These are phyloP conservation scores for Vaucheria bursata DNA, from an alignment of 352 stramenopile species.

Conservation along the genomic window DNA sequence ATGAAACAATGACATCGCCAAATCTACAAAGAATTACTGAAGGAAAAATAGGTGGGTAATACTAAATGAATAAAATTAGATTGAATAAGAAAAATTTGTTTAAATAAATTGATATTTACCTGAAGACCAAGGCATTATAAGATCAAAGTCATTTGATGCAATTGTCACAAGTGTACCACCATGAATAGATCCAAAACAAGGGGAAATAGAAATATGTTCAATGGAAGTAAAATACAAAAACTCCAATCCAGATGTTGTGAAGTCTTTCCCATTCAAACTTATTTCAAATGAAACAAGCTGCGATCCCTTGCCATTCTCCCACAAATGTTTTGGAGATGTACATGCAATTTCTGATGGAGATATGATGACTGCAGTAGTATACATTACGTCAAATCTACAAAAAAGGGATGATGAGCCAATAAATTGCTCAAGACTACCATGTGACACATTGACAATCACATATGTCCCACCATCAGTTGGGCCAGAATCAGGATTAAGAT, in stretches of 20 bases:
- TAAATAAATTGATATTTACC: too few relatives aligned
- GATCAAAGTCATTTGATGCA: not conserved
- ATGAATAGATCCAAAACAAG: constrained; percentile 53
- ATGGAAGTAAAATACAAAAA: constrained; percentile 56
- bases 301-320: constrained; percentile 23
- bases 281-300: constrained; percentile 28
- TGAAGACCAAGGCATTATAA: constrained; percentile 25
- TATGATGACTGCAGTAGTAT: constrained; percentile 14
- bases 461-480: constrained; percentile 47
- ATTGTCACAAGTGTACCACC: constrained; percentile 57
- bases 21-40: constrained; percentile 12
- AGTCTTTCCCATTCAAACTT: constrained; percentile 18
- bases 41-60: too few relatives aligned
- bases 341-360: constrained; percentile 27
- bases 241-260: constrained; percentile 13
- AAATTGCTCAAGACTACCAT: not conserved
- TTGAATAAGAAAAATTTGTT: too few relatives aligned
- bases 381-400: constrained; percentile 44
- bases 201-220: constrained; percentile 49
- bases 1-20: not conserved
- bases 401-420: not conserved
- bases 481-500: constrained; percentile 31
- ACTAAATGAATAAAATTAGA: too few relatives aligned
- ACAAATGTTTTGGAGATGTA: constrained; percentile 15
- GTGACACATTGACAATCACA: constrained; percentile 39